Base-by-base conservation (phyloP, 2,329 filamentous ascomycete genomes). In the Escovopsis sp. region DNA sequence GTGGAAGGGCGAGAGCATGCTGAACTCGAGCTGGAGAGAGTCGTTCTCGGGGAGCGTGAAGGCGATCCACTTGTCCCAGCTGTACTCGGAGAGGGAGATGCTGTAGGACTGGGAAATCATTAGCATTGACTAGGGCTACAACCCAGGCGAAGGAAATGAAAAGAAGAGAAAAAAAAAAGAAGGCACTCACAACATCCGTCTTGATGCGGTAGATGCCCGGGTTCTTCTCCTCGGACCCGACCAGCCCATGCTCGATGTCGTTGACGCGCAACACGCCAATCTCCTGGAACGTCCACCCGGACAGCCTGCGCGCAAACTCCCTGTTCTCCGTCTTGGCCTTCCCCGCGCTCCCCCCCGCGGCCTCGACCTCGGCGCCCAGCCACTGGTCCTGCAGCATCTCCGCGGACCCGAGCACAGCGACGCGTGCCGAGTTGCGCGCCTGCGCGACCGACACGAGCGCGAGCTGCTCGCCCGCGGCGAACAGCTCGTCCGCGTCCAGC, bases 1-100 rank as follows among this genome's bases (percentile, higher is more conserved):
- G 67, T 95, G 82, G 77, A 95, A 96, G 44, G 91, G 89, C 2
- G 89, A 95, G 38, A 98, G 82, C 91, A 96, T 98, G 67, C 80
- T 88, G 70, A 96, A 95, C 64, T 98, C 91, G 48, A 98, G 84
- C 64, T 98, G 91, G 32, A 98, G 59, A 26, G 69, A 72, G 59
- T 98, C 91, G 48, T 65, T 70, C 8, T 70, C 57, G 19, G 85
- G 79, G 18, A 83, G 68, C 35, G 68, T 68, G 65, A 87, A 95
- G 38, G 88, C 83, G 6, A 68, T 64, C 69, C 80, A 93, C 57
- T 78, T 74, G 59, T 85, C 77, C 66, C 77, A 79, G 40, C 65
- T 64, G 62, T 86, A 94, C 62, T 95, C 87, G 26, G 88, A 94
- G 42, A 98, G 56, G 49, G 89, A 88, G 58, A 96, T 89, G 56